Conservation (phyloP, 2,329 filamentous ascomycete species). For the Westerdykella sp. region DNA sequence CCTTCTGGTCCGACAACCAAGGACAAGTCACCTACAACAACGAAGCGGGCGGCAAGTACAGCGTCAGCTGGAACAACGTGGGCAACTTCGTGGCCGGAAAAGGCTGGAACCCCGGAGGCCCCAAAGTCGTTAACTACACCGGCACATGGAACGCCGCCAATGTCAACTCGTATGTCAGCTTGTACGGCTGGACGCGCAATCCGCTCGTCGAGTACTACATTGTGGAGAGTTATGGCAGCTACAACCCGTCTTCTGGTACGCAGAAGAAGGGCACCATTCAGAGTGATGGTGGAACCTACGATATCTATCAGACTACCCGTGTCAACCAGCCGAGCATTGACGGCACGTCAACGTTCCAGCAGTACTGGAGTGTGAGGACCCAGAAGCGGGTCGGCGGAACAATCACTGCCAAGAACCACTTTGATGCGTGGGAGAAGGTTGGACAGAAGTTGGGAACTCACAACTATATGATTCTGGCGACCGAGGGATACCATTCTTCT, state of each 20-base stretch:
- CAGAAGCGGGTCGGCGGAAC: constrained; percentile 47
- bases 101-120: constrained; percentile 50
- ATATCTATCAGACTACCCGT: constrained; percentile 47
- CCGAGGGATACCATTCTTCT: constrained; percentile 49
- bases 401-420: constrained; percentile 47
- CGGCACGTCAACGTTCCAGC: constrained; percentile 50
- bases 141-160: constrained; percentile 42
- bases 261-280: constrained; percentile 47
- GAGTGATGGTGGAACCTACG: constrained; percentile 49
- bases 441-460: constrained; percentile 46
- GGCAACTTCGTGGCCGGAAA: constrained; percentile 54
- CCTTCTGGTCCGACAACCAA: constrained; percentile 53
- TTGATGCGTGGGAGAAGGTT: constrained; percentile 47
- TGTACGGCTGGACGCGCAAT: constrained; percentile 54
- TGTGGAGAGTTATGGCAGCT: constrained; percentile 48
- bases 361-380: constrained; percentile 50
- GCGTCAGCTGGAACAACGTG: constrained; percentile 44
- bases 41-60: constrained; percentile 46
- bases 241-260: constrained; percentile 45
- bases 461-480: constrained; percentile 52
- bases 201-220: constrained; percentile 56
- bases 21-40: constrained; percentile 51
- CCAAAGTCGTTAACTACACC: constrained; percentile 47
- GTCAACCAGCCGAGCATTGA: constrained; percentile 49
- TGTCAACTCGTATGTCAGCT: constrained; percentile 49